Evolutionary conservation across 73 alveolate genomes (phyloP).

Genomic region (Paramecium tetraurelia): DNA sequence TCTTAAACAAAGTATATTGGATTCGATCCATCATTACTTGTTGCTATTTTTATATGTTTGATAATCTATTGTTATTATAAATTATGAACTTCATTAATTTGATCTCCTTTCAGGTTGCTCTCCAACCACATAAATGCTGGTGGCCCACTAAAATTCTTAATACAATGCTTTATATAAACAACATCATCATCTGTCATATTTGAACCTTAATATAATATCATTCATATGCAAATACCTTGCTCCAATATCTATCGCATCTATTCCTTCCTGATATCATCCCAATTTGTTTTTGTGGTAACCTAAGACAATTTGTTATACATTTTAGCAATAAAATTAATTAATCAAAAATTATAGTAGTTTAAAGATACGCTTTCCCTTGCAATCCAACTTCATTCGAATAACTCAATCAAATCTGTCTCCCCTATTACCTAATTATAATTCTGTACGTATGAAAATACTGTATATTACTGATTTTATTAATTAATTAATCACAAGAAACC

Average conservation of each 20-base stretch:
- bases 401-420: neutral
- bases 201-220: neutral
- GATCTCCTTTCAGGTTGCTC: neutral
- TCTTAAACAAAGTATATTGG: conserved; percentile 12
- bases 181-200: conserved; percentile 43
- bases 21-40: neutral
- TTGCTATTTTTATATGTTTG: conserved; percentile 7
- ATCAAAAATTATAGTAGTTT: neutral
- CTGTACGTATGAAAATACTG: neutral
- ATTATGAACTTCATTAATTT: conserved; percentile 9
- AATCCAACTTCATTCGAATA: neutral
- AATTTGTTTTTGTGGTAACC: conserved; percentile 20
- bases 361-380: neutral
- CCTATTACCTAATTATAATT: neutral
- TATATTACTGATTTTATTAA: neutral
- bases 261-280: conserved; percentile 48
- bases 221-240: neutral
- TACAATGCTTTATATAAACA: conserved; percentile 39
- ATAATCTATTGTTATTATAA: neutral
- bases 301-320: neutral
- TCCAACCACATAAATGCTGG: conserved; percentile 36
- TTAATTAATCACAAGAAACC: neutral
- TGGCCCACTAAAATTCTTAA: conserved; percentile 35
- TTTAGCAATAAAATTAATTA: neutral
- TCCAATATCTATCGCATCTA: neutral